Conservation (phyloP, 495 filamentous ascomycete species). For the Penicillium salamii region DNA sequence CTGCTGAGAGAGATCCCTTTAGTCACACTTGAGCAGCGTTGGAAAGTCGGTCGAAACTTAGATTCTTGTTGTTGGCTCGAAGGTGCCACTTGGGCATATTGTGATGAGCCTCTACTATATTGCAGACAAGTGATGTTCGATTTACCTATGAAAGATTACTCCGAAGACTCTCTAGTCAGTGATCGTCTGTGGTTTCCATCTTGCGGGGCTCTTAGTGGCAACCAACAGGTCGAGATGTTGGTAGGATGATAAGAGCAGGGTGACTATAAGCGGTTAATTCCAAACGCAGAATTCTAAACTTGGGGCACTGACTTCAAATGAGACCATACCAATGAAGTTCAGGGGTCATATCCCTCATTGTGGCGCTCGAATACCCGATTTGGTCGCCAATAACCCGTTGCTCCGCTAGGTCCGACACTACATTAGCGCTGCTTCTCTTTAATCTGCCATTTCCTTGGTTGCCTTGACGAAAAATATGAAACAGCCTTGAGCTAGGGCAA, state of each 20-base stretch:
- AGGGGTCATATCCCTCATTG: background rate
- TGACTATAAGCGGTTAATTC: too few relatives aligned
- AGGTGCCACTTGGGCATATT: background rate
- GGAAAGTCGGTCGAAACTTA: slow-evolving; percentile 1
- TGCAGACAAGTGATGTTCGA: background rate
- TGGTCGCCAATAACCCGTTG: slow-evolving; percentile 6
- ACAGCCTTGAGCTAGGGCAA: background rate
- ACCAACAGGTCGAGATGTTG: too few relatives aligned
- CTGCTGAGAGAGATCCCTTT: too few relatives aligned
- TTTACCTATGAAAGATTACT: slow-evolving; percentile 1
- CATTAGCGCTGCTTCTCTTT: slow-evolving; percentile 6
- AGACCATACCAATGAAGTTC: background rate
- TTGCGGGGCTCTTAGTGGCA: background rate
- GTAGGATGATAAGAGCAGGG: too few relatives aligned
- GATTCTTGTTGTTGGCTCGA: slow-evolving; percentile 1
- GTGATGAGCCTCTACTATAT: background rate
- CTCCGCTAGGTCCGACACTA: background rate
- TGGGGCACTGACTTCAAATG: too few relatives aligned
- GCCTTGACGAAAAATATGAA: background rate
- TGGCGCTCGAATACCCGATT: background rate
- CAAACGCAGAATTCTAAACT: too few relatives aligned
- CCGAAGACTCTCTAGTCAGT: background rate
- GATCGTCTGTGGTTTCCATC: too few relatives aligned
- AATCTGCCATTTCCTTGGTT: background rate
- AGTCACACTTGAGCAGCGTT: background rate